Base-by-base conservation (phyloP, 2,329 filamentous ascomycete species). In the Nemania sp. region DNA sequence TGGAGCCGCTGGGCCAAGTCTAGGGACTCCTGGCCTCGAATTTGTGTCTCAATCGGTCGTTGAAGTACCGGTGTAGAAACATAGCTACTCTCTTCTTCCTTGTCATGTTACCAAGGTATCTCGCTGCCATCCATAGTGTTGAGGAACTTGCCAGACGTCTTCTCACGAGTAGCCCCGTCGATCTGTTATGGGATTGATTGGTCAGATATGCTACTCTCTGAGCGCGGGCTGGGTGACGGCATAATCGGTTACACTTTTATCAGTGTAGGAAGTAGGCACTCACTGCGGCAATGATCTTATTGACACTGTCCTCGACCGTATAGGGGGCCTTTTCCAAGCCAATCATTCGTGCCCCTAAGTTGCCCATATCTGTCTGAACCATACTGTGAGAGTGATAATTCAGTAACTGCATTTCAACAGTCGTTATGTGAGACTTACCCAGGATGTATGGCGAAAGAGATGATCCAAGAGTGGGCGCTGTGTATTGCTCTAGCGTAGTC, bases 311-410 rank as follows among this genome's bases (percentile, higher is more conserved):
- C 15, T 48, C 23, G 5, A 14, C 9, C 5, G 44, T 48, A 17
- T n/a, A 8, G 7, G 44, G 33, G 20, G 44, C 28, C 33, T n/a
- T 5, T 20, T 48, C 44, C 22, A 48, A 15, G 8, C 44, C 44
- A n/a, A 33, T 15, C 9, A 19, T 7, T n/a, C 19, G 7, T 1
- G 44, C 44, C 8, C 9, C 33, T 7, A 14, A 5, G 20, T 34
- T 28, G 17, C 44, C 44, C 44, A 37, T 37, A 3, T 37, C 44
- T 3, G 44, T 48, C 24, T 37, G 31, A 26, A 48, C 44, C 8
- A 48, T 20, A 14, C 44, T 48, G 33, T 22, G 15, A 31, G 20
- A 12, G 17, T 6, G 22, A 43, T 31, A 14, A 1, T 28, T 43
- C 17, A 43, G 40, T 6, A 30, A 5, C 24, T 43, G 15, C 5